A percentile compares a stretch with the other conserved stretches of the same genome.
These are phyloP conservation scores for Picocystis sp. DNA, from an alignment of 163 green algal genomes.

Conservation along the genomic window DNA sequence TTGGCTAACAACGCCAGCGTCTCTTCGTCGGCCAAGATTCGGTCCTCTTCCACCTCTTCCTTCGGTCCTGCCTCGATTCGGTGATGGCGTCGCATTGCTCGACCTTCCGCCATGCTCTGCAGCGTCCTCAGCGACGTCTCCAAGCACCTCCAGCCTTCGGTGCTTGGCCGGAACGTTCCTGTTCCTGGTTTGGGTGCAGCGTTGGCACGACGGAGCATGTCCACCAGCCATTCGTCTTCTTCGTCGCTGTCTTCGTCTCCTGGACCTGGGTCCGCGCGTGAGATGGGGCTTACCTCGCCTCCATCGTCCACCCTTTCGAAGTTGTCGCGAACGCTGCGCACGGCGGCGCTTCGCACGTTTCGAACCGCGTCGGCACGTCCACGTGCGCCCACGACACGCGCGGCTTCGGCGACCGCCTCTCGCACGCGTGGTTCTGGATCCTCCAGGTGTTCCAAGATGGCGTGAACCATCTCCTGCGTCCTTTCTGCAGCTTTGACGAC, in stretches of 20 bases:
- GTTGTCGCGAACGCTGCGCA: constrained; percentile 4
- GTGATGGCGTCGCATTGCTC: not conserved
- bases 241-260: not conserved
- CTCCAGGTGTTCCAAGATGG: constrained; percentile 18
- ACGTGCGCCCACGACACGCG: not conserved
- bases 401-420: constrained; percentile 24
- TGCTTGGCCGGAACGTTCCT: not conserved
- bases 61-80: not conserved
- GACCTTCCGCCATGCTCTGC: constrained; percentile 9
- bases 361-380: not conserved
- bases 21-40: constrained; percentile 1
- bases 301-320: constrained; percentile 35
- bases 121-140: constrained; percentile 60
- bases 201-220: not conserved
- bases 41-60: not conserved
- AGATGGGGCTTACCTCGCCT: constrained; percentile 60
- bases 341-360: not conserved
- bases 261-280: not conserved
- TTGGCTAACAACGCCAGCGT: constrained; percentile 31
- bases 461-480: constrained; percentile 1
- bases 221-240: not conserved
- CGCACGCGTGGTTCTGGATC: constrained; percentile 42
- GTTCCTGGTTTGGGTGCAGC: not conserved
- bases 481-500: too few species aligned
- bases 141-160: constrained; percentile 77